A percentile compares a stretch with the other conserved stretches of the same genome.
These are phyloP conservation scores for Biscogniauxia sp. DNA, from an alignment of 2,329 filamentous ascomycete species.

Conservation along the genomic window DNA sequence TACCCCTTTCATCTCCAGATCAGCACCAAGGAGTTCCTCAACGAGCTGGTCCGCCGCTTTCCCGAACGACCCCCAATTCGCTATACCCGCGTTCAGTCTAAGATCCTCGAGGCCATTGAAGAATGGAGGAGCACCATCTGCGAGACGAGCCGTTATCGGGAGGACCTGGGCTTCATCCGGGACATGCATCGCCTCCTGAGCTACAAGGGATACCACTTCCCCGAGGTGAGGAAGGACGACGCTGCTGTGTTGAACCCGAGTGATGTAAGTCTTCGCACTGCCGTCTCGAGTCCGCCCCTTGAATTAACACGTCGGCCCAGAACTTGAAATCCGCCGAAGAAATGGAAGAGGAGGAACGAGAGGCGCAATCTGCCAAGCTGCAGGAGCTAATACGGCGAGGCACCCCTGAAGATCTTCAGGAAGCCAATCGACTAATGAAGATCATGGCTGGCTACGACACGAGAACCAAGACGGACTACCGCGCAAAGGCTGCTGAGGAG, in stretches of 20 bases:
- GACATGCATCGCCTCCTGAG: conserved; percentile 96
- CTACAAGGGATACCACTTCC: conserved; percentile 97
- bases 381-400: conserved; percentile 94
- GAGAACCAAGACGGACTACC: conserved; percentile 92
- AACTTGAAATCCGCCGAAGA: conserved; percentile 95
- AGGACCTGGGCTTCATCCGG: conserved; percentile 91
- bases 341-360: conserved; percentile 95
- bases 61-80: conserved; percentile 89
- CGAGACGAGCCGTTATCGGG: conserved; percentile 95
- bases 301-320: conserved; percentile 45
- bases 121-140: conserved; percentile 99
- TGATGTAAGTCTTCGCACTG: conserved; percentile 66
- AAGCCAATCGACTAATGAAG: conserved; percentile 98
- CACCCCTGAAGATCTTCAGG: conserved; percentile 87
- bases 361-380: conserved; percentile 95
- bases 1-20: conserved; percentile 99
- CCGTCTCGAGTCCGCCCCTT: conserved; percentile 1
- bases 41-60: conserved; percentile 94
- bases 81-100: conserved; percentile 80
- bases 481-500: conserved; percentile 95
- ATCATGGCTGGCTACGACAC: conserved; percentile 98
- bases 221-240: conserved; percentile 87
- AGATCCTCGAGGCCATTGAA: conserved; percentile 94
- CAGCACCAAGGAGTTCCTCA: conserved; percentile 97
- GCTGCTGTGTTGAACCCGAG: conserved; percentile 95